Conservation (phyloP, 2,329 filamentous ascomycete species). For the Nemania serpens region DNA sequence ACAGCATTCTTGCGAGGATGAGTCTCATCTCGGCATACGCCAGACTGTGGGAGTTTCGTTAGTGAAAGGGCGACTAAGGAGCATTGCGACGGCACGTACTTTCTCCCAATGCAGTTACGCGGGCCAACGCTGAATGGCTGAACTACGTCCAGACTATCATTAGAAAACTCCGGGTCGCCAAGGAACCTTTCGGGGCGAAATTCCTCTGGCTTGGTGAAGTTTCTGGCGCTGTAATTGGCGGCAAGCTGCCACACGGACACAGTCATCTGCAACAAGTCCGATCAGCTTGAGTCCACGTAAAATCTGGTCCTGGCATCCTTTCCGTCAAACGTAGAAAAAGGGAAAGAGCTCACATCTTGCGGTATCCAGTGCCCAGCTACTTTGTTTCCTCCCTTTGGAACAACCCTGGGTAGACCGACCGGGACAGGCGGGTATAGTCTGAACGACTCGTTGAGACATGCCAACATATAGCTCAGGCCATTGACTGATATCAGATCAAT, state of each 20-base stretch:
- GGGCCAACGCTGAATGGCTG: conserved; percentile 56
- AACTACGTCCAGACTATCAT: conserved; percentile 28
- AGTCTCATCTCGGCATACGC: conserved; percentile 57
- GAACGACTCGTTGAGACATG: conserved; percentile 48
- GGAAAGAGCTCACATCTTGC: conserved; percentile 28
- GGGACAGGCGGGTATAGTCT: conserved; percentile 46
- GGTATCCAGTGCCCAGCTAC: conserved; percentile 35
- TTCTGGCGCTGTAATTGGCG: conserved; percentile 6
- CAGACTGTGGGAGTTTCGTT: conserved; percentile 42
- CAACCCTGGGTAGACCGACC: conserved; percentile 29
- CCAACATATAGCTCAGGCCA: conserved; percentile 46
- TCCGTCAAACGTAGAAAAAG: no score
- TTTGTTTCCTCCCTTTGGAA: conserved; percentile 31
- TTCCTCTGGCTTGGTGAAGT: conserved; percentile 3
- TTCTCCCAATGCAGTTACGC: conserved; percentile 55
- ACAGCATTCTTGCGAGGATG: conserved; percentile 53
- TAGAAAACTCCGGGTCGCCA: conserved; percentile 8
- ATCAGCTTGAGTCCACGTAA: conserved; percentile 1
- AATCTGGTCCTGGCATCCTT: background rate
- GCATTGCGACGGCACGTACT: conserved; percentile 43
- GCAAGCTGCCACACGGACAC: conserved; percentile 12
- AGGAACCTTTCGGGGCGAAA: conserved; percentile 10
- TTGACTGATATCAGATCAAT: conserved; percentile 30
- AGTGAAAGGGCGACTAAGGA: background rate
- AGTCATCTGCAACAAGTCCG: conserved; percentile 13